Percentiles rank a stretch among this genome's conserved stretches.
Conservation (phyloP, 805 yeast genomes). For the Starmerella vaccinii region DNA sequence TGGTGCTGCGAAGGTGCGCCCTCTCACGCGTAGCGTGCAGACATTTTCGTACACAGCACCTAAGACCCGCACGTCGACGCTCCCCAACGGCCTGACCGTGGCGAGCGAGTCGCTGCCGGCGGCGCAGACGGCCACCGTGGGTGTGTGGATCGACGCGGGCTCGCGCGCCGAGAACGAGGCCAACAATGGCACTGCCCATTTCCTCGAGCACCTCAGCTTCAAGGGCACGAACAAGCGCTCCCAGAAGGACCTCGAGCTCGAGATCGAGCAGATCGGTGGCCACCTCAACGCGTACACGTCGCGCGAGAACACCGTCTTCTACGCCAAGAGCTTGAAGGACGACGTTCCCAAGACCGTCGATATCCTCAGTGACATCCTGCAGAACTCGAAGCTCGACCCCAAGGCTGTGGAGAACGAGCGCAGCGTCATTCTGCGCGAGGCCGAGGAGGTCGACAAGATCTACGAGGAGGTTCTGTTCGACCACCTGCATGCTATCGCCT, state of each 20-base stretch:
- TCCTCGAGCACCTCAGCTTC: slow-evolving; percentile 90
- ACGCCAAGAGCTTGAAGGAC: slow-evolving; percentile 71
- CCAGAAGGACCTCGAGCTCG: slow-evolving; percentile 76
- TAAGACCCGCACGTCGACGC: slow-evolving; percentile 54
- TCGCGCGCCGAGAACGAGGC: slow-evolving; percentile 84
- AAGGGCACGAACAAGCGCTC: slow-evolving; percentile 80
- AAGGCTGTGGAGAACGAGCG: slow-evolving; percentile 89
- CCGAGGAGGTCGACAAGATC: slow-evolving; percentile 97
- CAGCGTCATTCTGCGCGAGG: slow-evolving; percentile 89
- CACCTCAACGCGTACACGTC: slow-evolving; percentile 98
- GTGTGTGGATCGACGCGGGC: slow-evolving; percentile 98
- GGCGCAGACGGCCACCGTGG: slow-evolving; percentile 90
- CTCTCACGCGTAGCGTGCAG: slow-evolving; percentile 22
- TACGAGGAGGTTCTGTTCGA: slow-evolving; percentile 97
- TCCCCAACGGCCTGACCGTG: slow-evolving; percentile 87
- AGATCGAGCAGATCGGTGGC: slow-evolving; percentile 91
- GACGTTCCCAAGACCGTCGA: slow-evolving; percentile 83
- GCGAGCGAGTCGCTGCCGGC: slow-evolving; percentile 84
- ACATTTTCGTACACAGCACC: slow-evolving; percentile 30
- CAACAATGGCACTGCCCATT: slow-evolving; percentile 93
- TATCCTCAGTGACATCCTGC: slow-evolving; percentile 78
- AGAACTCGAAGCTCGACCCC: slow-evolving; percentile 71
- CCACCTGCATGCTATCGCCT: slow-evolving; percentile 87
- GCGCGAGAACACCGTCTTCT: slow-evolving; percentile 93
- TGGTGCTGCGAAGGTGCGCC: slow-evolving; percentile 18